Conservation (phyloP, 768 basidiomycete species). For the Mrakia blollopis region DNA sequence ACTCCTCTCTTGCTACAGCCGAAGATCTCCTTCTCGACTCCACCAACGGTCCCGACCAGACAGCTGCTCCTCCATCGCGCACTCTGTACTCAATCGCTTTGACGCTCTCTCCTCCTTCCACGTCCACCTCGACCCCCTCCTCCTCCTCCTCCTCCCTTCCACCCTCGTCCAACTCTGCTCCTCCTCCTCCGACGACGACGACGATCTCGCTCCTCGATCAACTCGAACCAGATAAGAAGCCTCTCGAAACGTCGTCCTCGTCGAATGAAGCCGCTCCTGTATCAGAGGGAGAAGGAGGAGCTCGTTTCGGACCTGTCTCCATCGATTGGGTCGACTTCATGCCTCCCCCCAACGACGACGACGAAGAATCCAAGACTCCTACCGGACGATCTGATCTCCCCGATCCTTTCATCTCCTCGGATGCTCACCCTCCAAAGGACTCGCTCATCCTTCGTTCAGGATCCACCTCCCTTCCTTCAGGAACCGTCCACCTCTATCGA, state of each 20-base stretch:
- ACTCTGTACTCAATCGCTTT: constrained; percentile 26
- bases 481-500: constrained; percentile 21
- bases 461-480: constrained; percentile 6
- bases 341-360: not conserved
- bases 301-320: not conserved
- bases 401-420: not conserved
- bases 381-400: not conserved
- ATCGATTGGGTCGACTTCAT: constrained; percentile 25
- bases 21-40: not conserved
- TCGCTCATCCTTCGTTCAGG: not conserved
- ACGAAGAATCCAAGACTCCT: not conserved
- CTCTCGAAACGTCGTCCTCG: too few relatives aligned
- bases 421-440: not conserved
- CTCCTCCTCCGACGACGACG: constrained; percentile 1
- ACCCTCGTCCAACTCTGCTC: not conserved
- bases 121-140: constrained; percentile 1
- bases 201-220: not conserved
- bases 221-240: not conserved
- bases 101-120: constrained; percentile 7
- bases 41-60: not conserved
- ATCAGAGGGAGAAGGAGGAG: not conserved
- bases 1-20: not conserved
- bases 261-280: not conserved
- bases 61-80: not conserved
- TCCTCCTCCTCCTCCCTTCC: not conserved